Evolutionary conservation across 129 eudicot genomes (phyloP).

Genomic region (Mikania micrantha): DNA sequence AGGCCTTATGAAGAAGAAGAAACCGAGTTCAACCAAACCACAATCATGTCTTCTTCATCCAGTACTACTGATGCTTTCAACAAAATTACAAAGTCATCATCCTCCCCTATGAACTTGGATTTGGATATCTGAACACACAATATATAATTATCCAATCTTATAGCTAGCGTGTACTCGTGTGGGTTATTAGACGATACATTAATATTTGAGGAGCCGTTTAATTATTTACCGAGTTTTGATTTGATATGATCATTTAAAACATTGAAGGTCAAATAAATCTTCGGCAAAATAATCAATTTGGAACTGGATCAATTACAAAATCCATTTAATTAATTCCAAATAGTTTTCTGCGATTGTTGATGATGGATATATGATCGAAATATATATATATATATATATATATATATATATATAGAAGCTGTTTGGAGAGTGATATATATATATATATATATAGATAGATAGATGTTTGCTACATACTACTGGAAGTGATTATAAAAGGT

Average conservation of each 20-base stretch:
- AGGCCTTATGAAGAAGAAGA: constrained; percentile 37
- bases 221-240: constrained; percentile 16
- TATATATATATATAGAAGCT: too few species aligned
- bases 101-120: constrained; percentile 61
- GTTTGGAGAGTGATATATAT: constrained; percentile 24
- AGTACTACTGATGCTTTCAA: constrained; percentile 17
- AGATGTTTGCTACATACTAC: constrained; percentile 28
- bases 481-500: constrained; percentile 19
- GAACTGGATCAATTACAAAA: constrained; percentile 1
- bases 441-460: constrained; percentile 15
- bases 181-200: constrained; percentile 10
- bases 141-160: background rate
- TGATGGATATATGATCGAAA: too few species aligned
- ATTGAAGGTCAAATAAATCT: constrained; percentile 3
- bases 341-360: background rate
- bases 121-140: constrained; percentile 40
- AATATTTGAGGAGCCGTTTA: background rate
- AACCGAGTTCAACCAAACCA: constrained; percentile 16
- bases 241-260: constrained; percentile 11
- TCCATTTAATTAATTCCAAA: constrained; percentile 10
- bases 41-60: constrained; percentile 20
- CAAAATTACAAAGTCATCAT: constrained; percentile 23
- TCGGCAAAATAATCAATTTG: constrained; percentile 7
- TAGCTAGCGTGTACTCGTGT: constrained; percentile 15
- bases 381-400: too few species aligned